A percentile compares a stretch with the other conserved stretches of the same genome.
Evolutionary conservation across 139 green algal genomes (phyloP).

Genomic region (Chlorella ohadii): DNA sequence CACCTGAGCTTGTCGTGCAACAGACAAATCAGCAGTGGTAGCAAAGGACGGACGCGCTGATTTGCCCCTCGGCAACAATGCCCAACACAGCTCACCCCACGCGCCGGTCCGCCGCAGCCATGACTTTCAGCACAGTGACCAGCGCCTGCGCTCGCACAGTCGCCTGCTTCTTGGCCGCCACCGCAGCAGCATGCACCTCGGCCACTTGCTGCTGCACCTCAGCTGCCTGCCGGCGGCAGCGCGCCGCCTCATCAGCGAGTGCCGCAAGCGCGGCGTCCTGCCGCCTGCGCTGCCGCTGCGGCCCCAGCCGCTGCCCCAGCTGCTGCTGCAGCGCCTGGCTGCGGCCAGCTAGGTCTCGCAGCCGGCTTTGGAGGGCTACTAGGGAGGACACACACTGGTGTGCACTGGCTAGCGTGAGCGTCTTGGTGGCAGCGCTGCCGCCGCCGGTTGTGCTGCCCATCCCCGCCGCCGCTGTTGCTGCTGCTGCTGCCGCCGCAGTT

Average conservation of each 20-base stretch:
- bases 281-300: neutral
- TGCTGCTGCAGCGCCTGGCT: constrained; percentile 5
- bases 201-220: neutral
- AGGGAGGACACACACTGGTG: constrained; percentile 18
- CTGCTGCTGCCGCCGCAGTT: neutral
- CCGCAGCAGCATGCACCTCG: constrained; percentile 20
- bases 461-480: neutral
- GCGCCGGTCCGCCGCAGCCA: constrained; percentile 29
- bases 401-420: constrained; percentile 1
- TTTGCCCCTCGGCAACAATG: no score
- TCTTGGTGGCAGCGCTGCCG: neutral
- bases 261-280: neutral
- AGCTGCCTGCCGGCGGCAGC: neutral
- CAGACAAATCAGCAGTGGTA: no score
- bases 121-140: constrained; percentile 30
- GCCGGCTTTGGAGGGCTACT: constrained; percentile 3
- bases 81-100: constrained; percentile 6
- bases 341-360: constrained; percentile 34
- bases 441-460: neutral
- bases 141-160: constrained; percentile 35
- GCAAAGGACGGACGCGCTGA: no score
- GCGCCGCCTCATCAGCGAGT: neutral
- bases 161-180: constrained; percentile 12
- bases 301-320: neutral
- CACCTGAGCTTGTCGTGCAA: no score